These are phyloP conservation scores for Carex parvula DNA, from an alignment of 176 grass and related monocot species.

Conservation along the genomic window DNA sequence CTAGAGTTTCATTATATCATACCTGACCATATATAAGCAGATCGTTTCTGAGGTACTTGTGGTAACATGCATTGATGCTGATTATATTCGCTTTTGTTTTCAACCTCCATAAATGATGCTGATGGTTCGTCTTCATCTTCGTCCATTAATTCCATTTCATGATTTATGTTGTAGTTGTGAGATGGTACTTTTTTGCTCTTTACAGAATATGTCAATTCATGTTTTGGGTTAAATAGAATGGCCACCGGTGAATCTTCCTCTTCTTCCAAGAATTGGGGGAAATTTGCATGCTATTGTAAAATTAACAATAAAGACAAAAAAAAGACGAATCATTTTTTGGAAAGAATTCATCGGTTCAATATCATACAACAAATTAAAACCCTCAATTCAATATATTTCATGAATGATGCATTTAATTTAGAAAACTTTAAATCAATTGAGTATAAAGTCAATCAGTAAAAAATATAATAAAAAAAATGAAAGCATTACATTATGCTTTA, in stretches of 20 bases:
- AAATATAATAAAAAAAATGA: background rate
- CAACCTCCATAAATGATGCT: slow-evolving; percentile 12
- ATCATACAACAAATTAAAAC: too few relatives aligned
- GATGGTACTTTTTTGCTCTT: too few relatives aligned
- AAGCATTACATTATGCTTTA: background rate
- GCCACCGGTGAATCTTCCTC: slow-evolving; percentile 7
- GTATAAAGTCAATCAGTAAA: background rate
- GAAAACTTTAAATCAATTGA: background rate
- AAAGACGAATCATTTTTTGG: background rate
- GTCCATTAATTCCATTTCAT: slow-evolving; percentile 12
- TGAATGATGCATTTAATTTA: too few relatives aligned
- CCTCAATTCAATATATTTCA: too few relatives aligned
- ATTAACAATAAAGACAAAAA: background rate
- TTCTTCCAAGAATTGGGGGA: slow-evolving; percentile 31
- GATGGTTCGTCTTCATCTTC: slow-evolving; percentile 1
- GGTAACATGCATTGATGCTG: slow-evolving; percentile 3
- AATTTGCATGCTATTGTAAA: slow-evolving; percentile 27
- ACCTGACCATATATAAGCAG: slow-evolving; percentile 25
- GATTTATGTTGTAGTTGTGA: background rate
- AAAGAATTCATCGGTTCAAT: background rate
- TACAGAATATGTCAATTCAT: background rate
- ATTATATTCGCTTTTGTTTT: slow-evolving; percentile 6
- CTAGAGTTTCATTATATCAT: background rate
- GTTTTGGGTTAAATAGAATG: slow-evolving; percentile 7
- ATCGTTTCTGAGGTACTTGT: background rate